phyloP scores from a whole-genome alignment of 1,284 basidiomycete genomes.

The Pterula multifida region DNA sequence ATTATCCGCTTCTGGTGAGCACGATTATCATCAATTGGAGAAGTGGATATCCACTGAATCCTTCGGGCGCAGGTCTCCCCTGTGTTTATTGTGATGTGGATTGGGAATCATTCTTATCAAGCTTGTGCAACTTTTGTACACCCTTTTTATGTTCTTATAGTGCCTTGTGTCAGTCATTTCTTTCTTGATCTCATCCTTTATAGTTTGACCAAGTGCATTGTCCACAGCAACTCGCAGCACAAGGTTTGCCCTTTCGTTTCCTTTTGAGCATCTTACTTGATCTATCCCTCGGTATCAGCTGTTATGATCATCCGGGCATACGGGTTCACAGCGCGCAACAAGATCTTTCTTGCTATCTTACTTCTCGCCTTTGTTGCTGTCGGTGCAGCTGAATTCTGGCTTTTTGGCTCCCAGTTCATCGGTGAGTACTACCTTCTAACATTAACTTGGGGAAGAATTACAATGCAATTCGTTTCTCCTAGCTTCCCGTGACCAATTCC shows the following conservation, averaged over 20 bases:
- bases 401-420: constrained; percentile 8
- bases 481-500: constrained; percentile 5
- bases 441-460: background rate
- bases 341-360: constrained; percentile 10
- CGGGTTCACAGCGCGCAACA: constrained; percentile 16
- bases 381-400: constrained; percentile 9
- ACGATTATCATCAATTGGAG: constrained; percentile 10
- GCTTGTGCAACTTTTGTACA: constrained; percentile 12
- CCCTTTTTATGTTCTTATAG: constrained; percentile 11
- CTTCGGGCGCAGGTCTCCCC: constrained; percentile 1
- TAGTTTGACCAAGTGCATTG: background rate
- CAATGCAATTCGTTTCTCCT: constrained; percentile 1
- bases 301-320: constrained; percentile 18
- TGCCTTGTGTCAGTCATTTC: constrained; percentile 10
- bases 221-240: constrained; percentile 5
- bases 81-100: constrained; percentile 6
- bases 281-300: constrained; percentile 9
- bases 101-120: constrained; percentile 10
- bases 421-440: constrained; percentile 8
- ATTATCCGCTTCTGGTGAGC: constrained; percentile 15
- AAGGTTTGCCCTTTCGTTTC: constrained; percentile 1
- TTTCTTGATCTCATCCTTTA: background rate
- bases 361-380: constrained; percentile 5
- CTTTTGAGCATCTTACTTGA: background rate
- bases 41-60: background rate